phyloP scores from a whole-genome alignment of 2,329 filamentous ascomycete species.

The Sporothrix pseudoabietina region DNA sequence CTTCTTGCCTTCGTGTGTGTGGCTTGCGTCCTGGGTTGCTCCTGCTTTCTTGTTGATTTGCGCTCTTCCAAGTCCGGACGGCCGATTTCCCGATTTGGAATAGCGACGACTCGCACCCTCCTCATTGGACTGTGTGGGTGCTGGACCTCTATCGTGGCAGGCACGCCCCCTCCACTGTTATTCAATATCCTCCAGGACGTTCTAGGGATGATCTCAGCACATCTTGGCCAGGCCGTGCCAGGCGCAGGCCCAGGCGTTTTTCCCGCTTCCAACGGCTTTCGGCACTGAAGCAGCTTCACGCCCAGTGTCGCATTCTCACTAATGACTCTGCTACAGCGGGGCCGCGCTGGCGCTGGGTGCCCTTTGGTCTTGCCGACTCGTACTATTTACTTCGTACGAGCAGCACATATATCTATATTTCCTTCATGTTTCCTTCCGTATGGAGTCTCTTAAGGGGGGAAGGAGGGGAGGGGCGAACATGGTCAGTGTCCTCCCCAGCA shows the following conservation, averaged over 20 bases:
- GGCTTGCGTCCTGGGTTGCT: not conserved
- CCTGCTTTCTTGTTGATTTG: not conserved
- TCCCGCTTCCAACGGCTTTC: not conserved
- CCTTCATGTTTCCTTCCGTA: not conserved
- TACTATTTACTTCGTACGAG: too few relatives aligned
- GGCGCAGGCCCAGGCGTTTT: not conserved
- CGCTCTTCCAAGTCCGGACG: not conserved
- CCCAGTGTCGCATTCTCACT: conserved; percentile 2
- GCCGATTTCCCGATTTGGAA: not conserved
- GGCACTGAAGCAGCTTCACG: not conserved
- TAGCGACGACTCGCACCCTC: not conserved
- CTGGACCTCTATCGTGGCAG: not conserved
- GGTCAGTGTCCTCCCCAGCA: not conserved
- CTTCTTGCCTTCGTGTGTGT: not conserved
- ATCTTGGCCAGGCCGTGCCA: too few relatives aligned
- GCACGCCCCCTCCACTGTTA: conserved; percentile 3
- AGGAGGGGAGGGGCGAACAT: not conserved
- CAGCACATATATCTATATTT: not conserved
- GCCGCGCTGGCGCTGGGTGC: not conserved
- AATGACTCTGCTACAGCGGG: conserved; percentile 22
- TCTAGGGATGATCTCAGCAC: too few relatives aligned
- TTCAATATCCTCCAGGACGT: not conserved
- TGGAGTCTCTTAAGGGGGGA: not conserved
- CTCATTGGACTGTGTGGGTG: not conserved
- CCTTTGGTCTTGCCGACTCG: not conserved